Evolutionary conservation across 768 basidiomycete species (phyloP), one percentile per base, ranked within the genome.

Genomic region (Suillus americanus): DNA sequence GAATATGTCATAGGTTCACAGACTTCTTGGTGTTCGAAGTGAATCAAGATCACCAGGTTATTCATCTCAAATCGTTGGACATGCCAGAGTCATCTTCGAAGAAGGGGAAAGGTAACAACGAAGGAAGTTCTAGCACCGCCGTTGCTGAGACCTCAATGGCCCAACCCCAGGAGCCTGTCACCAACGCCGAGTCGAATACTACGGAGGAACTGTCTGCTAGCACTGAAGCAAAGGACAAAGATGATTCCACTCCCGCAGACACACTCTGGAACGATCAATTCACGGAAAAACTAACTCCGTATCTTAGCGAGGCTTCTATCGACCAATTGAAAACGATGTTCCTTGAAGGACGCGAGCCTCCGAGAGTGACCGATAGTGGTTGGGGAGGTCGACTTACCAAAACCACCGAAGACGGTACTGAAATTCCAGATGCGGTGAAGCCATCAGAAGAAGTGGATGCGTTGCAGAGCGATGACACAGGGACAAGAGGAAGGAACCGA

Each of bases 11-110:
- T 72, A 97, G 96, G 71, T 99, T 99, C 75, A 97, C 97, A 46
- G 97, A 99, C 77, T 99, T 99, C 74, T 71, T 99, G 70, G 97
- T 99, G 23, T 91, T 85, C 71, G 97, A 99, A 78, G 89, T 99
- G 38, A 89, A 92, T 71, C 83, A 87, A 65, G 89, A 93, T 67
- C 85, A 89, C 51, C 86, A 91, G 67, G 89, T 93, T 9, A 79
- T 97, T 20, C 90, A 92, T 72, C 72, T 99, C 40, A 93, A 92
- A 73, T 86, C 87, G 61, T 83, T 99, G 45, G 84, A 79, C 41
- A 88, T 87, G 72, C 95, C 94, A 3, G 81, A 84, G 65, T 81
- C 81, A 30, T 74, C 86, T 30, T 70, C 79, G 12, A 85, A 84
- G 69, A 83, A 81, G 68, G 71, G 67, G 41, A 73, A 73, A 61